Evolutionary conservation across 2,329 filamentous ascomycete species (phyloP).

Genomic region (Fusarium sp.): DNA sequence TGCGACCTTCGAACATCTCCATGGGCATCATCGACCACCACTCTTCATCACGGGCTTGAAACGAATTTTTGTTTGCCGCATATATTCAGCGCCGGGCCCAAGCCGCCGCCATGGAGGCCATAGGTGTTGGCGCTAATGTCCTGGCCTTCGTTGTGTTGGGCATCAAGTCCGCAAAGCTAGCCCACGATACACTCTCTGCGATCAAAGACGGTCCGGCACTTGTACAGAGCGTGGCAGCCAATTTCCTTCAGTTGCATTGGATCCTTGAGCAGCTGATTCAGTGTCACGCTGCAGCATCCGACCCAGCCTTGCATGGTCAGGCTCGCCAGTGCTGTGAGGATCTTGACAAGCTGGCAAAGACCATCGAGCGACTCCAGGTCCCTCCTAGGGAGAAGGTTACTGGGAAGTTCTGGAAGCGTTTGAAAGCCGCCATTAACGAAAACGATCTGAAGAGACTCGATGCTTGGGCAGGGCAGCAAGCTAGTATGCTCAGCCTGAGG

Average conservation of each 20-base stretch:
- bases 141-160: constrained; percentile 24
- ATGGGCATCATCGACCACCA: too few relatives aligned
- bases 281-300: not conserved
- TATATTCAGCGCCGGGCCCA: too few relatives aligned
- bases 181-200: constrained; percentile 15
- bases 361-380: not conserved
- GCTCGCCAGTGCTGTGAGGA: constrained; percentile 7
- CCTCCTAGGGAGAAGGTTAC: not conserved
- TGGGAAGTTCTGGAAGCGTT: constrained; percentile 14
- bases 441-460: constrained; percentile 5
- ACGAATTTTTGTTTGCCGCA: too few relatives aligned
- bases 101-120: constrained; percentile 11
- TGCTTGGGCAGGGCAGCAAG: not conserved
- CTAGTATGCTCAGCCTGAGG: not conserved
- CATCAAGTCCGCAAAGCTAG: constrained; percentile 14
- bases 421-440: constrained; percentile 11
- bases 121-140: constrained; percentile 27
- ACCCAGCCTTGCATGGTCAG: not conserved
- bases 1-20: too few relatives aligned
- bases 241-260: constrained; percentile 6
- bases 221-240: constrained; percentile 4
- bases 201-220: constrained; percentile 26
- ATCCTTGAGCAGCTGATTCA: constrained; percentile 17
- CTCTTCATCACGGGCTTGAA: too few relatives aligned
- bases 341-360: constrained; percentile 4